Evolutionary conservation across 2,329 filamentous ascomycete species (phyloP), one percentile per base, ranked within the genome.

Genomic region (Hymenoscyphus albidus): DNA sequence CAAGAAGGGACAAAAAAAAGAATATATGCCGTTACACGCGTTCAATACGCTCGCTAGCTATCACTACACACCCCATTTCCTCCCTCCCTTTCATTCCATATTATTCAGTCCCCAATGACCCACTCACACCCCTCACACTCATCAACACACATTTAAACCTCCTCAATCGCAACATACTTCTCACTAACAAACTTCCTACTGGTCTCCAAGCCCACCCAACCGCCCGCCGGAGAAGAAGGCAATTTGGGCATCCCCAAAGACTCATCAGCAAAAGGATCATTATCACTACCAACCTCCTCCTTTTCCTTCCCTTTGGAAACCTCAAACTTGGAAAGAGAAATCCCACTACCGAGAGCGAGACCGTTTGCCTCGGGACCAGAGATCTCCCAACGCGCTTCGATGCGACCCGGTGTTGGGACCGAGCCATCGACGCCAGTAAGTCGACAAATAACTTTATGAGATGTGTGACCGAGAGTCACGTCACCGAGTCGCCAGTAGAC

Each of bases 341-440:
- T 84, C 10, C 87, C 87, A 69, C 86, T 89, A 0, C 84, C 85
- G 0, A 84, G 71, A 4, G 73, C 71, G 73, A 27, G 65, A 22
- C 13, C 18, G 73, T 65, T 81, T 79, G 57, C 59, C 1, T 62
- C 59, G 7, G 65, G 48, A 14, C 64, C 64, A 57, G 74, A 75
- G 27, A 89, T 79, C 75, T 97, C 93, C 87, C 93, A 97, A 63
- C 88, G 83, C 0, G 91, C 91, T 76, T 99, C 94, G 9, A 96
- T 84, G 62, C 86, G 87, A 0, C 93, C 92, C 5, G 90, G 85
- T 68, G 86, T 87, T 0, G 91, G 88, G 71, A 86, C 86, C 61
- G 86, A 82, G 31, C 85, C 86, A 40, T 93, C 89, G 0, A 91
- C 91, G 31, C 88, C 83, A 10, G 84, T 80, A 70, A 99, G 90